Conservation (phyloP, 177 flowering plant genomes). For the Vitis hybrid region DNA sequence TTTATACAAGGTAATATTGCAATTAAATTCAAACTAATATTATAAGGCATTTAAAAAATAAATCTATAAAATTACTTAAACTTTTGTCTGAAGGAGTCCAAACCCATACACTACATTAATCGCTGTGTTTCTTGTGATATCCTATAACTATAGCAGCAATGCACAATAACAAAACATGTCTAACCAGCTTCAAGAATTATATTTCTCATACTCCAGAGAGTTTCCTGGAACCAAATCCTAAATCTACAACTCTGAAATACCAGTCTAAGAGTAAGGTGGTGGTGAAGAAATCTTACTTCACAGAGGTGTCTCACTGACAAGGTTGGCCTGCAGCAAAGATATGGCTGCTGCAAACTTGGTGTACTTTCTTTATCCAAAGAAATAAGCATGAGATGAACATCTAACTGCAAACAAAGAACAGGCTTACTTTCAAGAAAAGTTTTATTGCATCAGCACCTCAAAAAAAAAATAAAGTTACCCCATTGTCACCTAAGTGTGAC, state of each 20-base stretch:
- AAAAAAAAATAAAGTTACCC: not conserved
- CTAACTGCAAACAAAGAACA: slow-evolving; percentile 28
- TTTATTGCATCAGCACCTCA: not conserved
- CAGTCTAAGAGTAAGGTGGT: not conserved
- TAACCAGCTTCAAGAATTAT: not conserved
- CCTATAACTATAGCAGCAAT: too few species aligned
- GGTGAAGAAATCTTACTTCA: slow-evolving; percentile 39
- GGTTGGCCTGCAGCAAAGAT: slow-evolving; percentile 63
- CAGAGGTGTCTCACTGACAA: slow-evolving; percentile 57
- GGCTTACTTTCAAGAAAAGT: not conserved
- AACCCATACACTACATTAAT: not conserved
- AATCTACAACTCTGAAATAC: not conserved
- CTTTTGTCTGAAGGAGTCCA: not conserved
- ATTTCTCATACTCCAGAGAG: not conserved
- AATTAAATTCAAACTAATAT: too few species aligned
- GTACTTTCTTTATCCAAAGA: slow-evolving; percentile 44
- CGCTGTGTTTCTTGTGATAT: not conserved
- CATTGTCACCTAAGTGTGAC: not conserved
- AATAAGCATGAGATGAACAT: slow-evolving; percentile 53
- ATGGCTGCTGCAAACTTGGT: slow-evolving; percentile 56
- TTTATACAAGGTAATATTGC: too few species aligned
- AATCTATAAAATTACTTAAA: too few species aligned
- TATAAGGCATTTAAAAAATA: too few species aligned
- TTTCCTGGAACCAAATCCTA: not conserved
- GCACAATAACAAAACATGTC: not conserved